Conservation (phyloP, 495 filamentous ascomycete species). For the Annulohypoxylon moriforme region DNA sequence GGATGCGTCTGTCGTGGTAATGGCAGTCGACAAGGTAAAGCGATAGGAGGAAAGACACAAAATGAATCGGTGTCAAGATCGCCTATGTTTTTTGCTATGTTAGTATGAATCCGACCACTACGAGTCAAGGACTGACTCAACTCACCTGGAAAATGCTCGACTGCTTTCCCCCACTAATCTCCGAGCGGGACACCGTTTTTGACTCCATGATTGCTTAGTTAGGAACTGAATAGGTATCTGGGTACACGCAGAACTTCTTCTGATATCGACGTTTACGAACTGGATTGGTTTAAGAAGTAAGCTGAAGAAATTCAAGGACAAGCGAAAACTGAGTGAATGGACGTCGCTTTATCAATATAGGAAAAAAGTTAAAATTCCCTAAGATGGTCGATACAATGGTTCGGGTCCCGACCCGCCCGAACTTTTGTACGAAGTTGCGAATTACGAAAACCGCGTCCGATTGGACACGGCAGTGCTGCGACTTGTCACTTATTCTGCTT, state of each 20-base stretch:
- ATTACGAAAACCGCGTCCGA: constrained; percentile 15
- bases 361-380: not conserved
- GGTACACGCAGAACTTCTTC: not conserved
- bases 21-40: constrained; percentile 61
- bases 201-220: constrained; percentile 35
- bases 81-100: constrained; percentile 44
- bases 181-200: constrained; percentile 32
- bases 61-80: constrained; percentile 60
- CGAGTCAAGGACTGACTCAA: not conserved
- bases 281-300: not conserved
- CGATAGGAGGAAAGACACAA: constrained; percentile 65
- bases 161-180: constrained; percentile 24
- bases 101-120: not conserved
- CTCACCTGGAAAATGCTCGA: constrained; percentile 53
- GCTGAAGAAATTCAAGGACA: not conserved
- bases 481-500: not conserved
- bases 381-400: not conserved
- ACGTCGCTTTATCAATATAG: not conserved
- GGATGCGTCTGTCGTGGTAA: constrained; percentile 54
- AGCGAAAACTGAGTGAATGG: not conserved
- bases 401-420: constrained; percentile 23
- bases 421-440: constrained; percentile 11
- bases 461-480: constrained; percentile 26
- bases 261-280: not conserved
- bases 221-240: not conserved